Percentiles rank a stretch among this genome's conserved stretches.
Conservation (phyloP, 2,329 filamentous ascomycete genomes). For the Diaporthe helianthi region DNA sequence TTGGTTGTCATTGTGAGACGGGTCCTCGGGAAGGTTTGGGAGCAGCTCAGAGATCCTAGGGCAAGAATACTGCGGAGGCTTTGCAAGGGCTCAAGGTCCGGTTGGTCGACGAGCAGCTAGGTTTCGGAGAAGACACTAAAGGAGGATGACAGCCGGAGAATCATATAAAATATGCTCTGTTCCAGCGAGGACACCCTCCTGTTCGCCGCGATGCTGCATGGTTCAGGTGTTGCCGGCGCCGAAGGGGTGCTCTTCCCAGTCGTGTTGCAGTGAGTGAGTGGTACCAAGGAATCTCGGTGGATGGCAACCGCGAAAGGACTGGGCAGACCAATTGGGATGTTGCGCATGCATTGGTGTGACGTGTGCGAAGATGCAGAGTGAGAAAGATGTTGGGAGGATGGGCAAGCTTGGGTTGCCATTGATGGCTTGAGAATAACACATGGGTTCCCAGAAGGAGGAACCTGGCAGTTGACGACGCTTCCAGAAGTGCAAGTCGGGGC, state of each 20-base stretch:
- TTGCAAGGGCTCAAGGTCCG: not conserved
- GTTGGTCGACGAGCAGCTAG: conserved; percentile 1
- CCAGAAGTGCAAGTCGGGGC: not conserved
- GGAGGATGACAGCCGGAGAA: conserved; percentile 1
- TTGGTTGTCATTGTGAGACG: conserved; percentile 22
- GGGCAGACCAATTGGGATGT: conserved; percentile 2
- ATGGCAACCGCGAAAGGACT: not conserved
- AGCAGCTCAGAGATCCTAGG: not conserved
- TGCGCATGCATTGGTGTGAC: conserved; percentile 22
- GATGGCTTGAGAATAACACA: not conserved
- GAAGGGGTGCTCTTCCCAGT: not conserved
- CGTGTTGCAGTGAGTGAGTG: not conserved
- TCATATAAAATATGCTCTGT: conserved; percentile 21
- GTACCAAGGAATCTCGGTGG: not conserved
- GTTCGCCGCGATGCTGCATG: conserved; percentile 10
- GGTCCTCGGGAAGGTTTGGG: conserved; percentile 15
- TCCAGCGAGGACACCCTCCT: conserved; percentile 19
- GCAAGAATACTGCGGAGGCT: not conserved
- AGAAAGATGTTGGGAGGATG: conserved; percentile 1
- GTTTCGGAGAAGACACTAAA: not conserved
- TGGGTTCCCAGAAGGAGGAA: conserved; percentile 13
- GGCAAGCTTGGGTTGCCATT: not conserved
- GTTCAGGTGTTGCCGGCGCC: conserved; percentile 7
- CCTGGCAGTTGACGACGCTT: not conserved
- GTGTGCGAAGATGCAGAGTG: conserved; percentile 1